Evolutionary conservation across 169 alveolate genomes (phyloP).

Genomic region (Babesia caballi): DNA sequence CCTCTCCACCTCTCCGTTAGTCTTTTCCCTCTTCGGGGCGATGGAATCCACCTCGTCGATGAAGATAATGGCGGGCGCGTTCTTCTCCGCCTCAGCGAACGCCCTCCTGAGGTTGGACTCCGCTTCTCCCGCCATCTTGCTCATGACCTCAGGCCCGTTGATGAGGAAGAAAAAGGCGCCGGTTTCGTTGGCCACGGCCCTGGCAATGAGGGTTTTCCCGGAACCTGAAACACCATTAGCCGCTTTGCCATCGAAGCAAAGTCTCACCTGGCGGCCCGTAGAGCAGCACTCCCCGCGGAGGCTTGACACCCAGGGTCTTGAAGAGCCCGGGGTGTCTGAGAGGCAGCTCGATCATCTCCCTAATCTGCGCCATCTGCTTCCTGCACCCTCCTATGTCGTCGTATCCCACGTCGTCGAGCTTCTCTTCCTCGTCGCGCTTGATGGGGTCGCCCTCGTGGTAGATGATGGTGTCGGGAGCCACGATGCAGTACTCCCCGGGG

Average conservation of each 20-base stretch:
- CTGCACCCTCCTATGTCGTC: slow-evolving; percentile 99
- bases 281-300: slow-evolving; percentile 99
- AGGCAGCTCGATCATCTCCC: slow-evolving; percentile 98
- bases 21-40: slow-evolving; percentile 99
- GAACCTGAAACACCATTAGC: slow-evolving; percentile 70
- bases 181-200: slow-evolving; percentile 99
- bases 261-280: slow-evolving; percentile 98
- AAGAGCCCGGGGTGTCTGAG: slow-evolving; percentile 98
- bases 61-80: slow-evolving; percentile 99
- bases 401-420: slow-evolving; percentile 98
- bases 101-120: slow-evolving; percentile 97
- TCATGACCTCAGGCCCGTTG: slow-evolving; percentile 97
- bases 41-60: slow-evolving; percentile 99
- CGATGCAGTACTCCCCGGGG: slow-evolving; percentile 99
- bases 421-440: slow-evolving; percentile 99
- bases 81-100: slow-evolving; percentile 95
- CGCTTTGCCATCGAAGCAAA: neutral
- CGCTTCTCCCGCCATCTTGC: slow-evolving; percentile 99
- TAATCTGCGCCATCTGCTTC: slow-evolving; percentile 97
- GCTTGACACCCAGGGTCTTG: slow-evolving; percentile 99
- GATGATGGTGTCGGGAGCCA: slow-evolving; percentile 98
- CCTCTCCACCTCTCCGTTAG: slow-evolving; percentile 99
- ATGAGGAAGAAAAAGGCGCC: slow-evolving; percentile 95
- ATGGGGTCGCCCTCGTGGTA: slow-evolving; percentile 97
- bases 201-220: slow-evolving; percentile 99